Evolutionary conservation across 345 rosid species (phyloP), one percentile per base, ranked within the genome.

Genomic region (Nephelium lappaceum): DNA sequence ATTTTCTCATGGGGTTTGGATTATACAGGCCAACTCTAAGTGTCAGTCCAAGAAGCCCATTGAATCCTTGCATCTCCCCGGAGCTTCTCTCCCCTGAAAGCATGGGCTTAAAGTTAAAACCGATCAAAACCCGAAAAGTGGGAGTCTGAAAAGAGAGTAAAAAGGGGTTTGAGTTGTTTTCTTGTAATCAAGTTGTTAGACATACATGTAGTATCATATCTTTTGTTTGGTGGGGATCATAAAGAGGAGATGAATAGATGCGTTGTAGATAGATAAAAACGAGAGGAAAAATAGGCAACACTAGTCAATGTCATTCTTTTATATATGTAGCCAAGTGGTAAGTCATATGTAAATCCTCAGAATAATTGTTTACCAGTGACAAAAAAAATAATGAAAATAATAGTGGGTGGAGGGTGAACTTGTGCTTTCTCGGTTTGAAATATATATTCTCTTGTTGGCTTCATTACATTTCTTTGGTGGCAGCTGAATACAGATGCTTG

Each of bases 31-130:
- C 92, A 47, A 84, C 93, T 1, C 86, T 86, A 61, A 91, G 94
- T 69, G 86, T 86, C 36, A 96, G 99, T 76, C 99, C 99, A 0
- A 89, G 99, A 84, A 93, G 98, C 74, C 95, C 99, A 3, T 83
- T 97, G 87, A 97, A 93, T 78, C 94, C 97, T 11, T 81, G 93
- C 87, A 92, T 97, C 79, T 88, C 98, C 5, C 95, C 98, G 0
- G 98, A 97, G 86, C 98, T 97, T 74, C 93, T 97, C 18, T 92
- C 99, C 7, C 99, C 98, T 0, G 98, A 97, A 86, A 94, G 95
- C 90, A 94, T 97, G 99, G 99, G 99, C 0, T 84, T 97, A 84
- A 94, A 97, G 90, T 83, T 94, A 72, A 94, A 97, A 81, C 99
- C 99, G 0, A 97, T 97, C 15, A 94, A 90, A 86, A 97, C 99